These are phyloP conservation scores for Candida dubliniensis DNA, from an alignment of 1,139 yeast species.

Conservation along the genomic window DNA sequence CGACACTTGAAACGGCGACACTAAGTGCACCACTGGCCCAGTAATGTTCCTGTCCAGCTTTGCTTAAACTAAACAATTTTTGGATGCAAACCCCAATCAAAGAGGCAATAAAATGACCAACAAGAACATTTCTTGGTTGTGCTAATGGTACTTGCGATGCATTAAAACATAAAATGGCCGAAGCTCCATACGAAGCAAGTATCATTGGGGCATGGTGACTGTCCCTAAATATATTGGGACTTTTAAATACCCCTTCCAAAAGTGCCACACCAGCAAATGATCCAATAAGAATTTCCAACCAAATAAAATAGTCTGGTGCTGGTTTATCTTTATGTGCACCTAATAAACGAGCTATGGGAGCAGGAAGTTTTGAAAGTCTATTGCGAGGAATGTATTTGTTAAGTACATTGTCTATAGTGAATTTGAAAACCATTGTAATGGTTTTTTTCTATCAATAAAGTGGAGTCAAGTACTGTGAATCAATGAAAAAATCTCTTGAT, in stretches of 20 bases:
- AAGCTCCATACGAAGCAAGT: conserved; percentile 66
- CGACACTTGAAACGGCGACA: conserved; percentile 55
- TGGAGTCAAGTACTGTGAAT: no score
- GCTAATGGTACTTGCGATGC: conserved; percentile 59
- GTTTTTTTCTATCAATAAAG: not conserved
- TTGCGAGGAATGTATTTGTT: conserved; percentile 33
- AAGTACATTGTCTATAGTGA: conserved; percentile 36
- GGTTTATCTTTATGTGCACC: conserved; percentile 34
- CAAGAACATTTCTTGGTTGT: conserved; percentile 61
- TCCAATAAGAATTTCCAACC: conserved; percentile 49
- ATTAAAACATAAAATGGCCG: conserved; percentile 63
- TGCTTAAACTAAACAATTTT: conserved; percentile 51
- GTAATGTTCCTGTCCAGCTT: conserved; percentile 42
- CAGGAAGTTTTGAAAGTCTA: conserved; percentile 30
- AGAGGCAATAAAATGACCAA: conserved; percentile 58
- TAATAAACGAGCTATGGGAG: conserved; percentile 26
- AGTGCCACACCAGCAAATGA: conserved; percentile 55
- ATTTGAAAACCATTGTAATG: conserved; percentile 39
- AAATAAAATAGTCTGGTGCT: conserved; percentile 40
- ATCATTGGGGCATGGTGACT: conserved; percentile 51
- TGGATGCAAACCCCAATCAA: conserved; percentile 56
- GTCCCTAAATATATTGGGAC: conserved; percentile 39
- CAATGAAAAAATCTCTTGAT: not conserved
- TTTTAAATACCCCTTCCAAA: conserved; percentile 51
- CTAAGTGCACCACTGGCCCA: conserved; percentile 65